Evolutionary conservation across 2,329 filamentous ascomycete species (phyloP), one percentile per base, ranked within the genome.

Genomic region (Mycosphaerella sp.): DNA sequence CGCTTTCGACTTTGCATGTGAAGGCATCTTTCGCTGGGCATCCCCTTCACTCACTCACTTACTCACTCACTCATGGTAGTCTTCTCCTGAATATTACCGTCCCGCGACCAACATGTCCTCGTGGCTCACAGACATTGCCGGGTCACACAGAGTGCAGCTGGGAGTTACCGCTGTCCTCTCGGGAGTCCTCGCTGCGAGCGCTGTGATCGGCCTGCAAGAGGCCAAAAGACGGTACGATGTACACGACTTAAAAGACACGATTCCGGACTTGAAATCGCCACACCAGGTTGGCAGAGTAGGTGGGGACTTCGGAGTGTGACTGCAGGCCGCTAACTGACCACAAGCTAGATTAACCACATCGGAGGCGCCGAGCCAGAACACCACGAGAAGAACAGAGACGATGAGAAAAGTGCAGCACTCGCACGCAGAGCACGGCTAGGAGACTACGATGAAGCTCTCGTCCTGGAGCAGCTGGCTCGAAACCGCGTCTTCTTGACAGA

Each of bases 401-500:
- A 85, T 63, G 76, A 80, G 64, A 74, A 78, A 57, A 78, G 78
- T 60, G 76, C 78, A 53, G 78, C 76, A 54, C 74, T 85, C 43
- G 82, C 82, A 40, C 74, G 77, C 51, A 74, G 80, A 63, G 82
- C 82, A 39, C 77, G 81, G 57, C 74, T 78, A 60, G 82, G 82
- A 21, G 81, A 84, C 62, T 85, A 84, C 58, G 81, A 84, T 67
- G 80, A 85, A 61, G 79, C 55, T 17, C 80, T 98, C 42, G 92
- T 97, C 54, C 80, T 95, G 45, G 93, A 98, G 73, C 93, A 98
- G 71, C 80, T 98, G 10, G 91, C 92, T 1, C 85, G 93, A 47
- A 97, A 96, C 69, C 82, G 88, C 51, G 90, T 93, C 31, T 98
- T 98, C 68, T 81, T 98, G 9, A 89, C 81, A 11, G 84, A 92